phyloP scores from a whole-genome alignment of 306 rosid species.

The Ziziphus jujuba region DNA sequence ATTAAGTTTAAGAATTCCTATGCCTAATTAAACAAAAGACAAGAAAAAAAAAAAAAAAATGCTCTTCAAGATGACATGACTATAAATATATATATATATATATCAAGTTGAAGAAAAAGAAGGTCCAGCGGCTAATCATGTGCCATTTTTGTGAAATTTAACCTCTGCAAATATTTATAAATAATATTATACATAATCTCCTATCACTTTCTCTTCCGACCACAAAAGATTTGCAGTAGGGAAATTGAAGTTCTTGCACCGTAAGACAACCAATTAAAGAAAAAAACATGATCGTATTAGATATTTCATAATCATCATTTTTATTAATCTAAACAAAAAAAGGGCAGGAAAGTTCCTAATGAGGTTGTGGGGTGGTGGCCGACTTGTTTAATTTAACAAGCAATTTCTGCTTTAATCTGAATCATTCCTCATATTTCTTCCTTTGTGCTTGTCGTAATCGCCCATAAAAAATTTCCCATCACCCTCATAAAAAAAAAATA shows the following conservation, averaged over 20 bases:
- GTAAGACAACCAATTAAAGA: too few relatives aligned
- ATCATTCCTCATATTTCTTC: slow-evolving; percentile 33
- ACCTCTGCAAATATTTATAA: slow-evolving; percentile 30
- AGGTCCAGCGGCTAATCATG: slow-evolving; percentile 29
- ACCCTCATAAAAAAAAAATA: slow-evolving; percentile 13
- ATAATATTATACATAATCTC: neutral
- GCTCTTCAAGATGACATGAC: slow-evolving; percentile 30
- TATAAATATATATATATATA: slow-evolving; percentile 9
- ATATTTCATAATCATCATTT: slow-evolving; percentile 10
- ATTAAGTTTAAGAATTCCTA: slow-evolving; percentile 44
- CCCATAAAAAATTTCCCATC: slow-evolving; percentile 23
- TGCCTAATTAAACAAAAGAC: neutral
- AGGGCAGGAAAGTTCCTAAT: neutral
- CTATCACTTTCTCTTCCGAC: too few relatives aligned
- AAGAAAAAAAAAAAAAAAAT: slow-evolving; percentile 25
- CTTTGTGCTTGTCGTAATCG: slow-evolving; percentile 49
- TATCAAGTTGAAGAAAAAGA: slow-evolving; percentile 31
- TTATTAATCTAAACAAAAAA: neutral
- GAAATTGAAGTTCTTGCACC: too few relatives aligned
- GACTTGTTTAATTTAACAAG: slow-evolving; percentile 1
- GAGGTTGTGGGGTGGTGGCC: slow-evolving; percentile 26
- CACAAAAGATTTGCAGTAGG: too few relatives aligned
- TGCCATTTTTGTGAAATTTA: slow-evolving; percentile 24
- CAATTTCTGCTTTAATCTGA: slow-evolving; percentile 26
- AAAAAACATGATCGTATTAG: neutral